phyloP scores from a whole-genome alignment of 2,329 filamentous ascomycete species.

The Monilinia vaccinii-corymbosi region DNA sequence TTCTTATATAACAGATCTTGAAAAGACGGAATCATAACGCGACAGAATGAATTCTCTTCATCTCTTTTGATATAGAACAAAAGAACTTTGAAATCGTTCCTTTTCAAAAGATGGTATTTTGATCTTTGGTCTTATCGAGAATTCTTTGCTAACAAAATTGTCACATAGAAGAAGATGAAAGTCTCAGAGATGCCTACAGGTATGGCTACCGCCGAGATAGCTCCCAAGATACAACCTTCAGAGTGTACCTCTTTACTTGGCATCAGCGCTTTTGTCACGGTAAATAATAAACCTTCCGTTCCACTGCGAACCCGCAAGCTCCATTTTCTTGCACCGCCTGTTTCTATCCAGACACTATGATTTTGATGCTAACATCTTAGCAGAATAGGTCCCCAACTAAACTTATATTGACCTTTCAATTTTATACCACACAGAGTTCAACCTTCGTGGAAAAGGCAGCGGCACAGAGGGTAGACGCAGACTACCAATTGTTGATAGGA shows the following conservation, averaged over 20 bases:
- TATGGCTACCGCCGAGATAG: background rate
- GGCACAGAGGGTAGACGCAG: background rate
- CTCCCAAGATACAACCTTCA: background rate
- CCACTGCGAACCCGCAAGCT: background rate
- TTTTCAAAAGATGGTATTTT: background rate
- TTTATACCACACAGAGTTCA: background rate
- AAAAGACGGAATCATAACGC: background rate
- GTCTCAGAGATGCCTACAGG: background rate
- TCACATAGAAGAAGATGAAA: background rate
- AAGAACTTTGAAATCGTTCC: background rate
- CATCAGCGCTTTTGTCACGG: background rate
- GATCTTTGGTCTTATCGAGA: background rate
- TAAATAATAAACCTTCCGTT: background rate
- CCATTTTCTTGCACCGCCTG: background rate
- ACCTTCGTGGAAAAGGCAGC: background rate
- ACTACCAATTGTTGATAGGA: background rate
- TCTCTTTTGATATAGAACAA: background rate
- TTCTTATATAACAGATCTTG: background rate
- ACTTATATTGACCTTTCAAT: background rate
- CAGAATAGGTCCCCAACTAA: background rate
- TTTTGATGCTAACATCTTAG: background rate
- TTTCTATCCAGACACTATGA: background rate
- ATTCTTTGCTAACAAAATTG: background rate
- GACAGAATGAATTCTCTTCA: background rate
- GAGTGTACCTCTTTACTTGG: background rate